A percentile compares a stretch with the other conserved stretches of the same genome.
Evolutionary conservation across 2,329 filamentous ascomycete species (phyloP).

Genomic region (Metarhizium brunneum): DNA sequence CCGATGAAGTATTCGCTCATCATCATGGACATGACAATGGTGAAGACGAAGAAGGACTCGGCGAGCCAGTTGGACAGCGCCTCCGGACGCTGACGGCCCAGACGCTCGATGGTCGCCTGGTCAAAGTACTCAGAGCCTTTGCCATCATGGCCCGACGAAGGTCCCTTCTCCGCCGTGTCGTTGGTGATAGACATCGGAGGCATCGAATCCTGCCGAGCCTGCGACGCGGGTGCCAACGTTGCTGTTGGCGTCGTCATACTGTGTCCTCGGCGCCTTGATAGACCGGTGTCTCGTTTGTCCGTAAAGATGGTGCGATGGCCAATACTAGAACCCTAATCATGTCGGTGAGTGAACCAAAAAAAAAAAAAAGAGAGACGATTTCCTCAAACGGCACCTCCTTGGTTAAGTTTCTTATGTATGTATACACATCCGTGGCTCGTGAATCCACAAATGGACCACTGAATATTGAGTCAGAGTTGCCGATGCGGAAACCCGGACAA

Average conservation of each 20-base stretch:
- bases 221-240: neutral
- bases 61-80: conserved; percentile 41
- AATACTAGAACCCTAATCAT: too few relatives aligned
- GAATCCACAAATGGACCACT: too few relatives aligned
- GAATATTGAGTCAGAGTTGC: too few relatives aligned
- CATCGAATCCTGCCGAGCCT: neutral
- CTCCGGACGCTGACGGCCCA: conserved; percentile 53
- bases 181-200: neutral
- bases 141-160: neutral
- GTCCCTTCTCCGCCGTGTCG: neutral
- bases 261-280: neutral
- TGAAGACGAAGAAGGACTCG: conserved; percentile 55
- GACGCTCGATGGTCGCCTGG: conserved; percentile 40
- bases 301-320: too few relatives aligned
- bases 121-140: conserved; percentile 5
- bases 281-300: neutral
- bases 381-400: too few relatives aligned
- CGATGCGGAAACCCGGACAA: too few relatives aligned
- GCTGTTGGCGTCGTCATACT: neutral
- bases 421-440: too few relatives aligned
- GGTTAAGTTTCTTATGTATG: too few relatives aligned
- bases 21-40: conserved; percentile 53
- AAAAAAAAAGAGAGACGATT: too few relatives aligned
- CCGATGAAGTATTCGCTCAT: conserved; percentile 67
- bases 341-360: too few relatives aligned